Base-by-base conservation (phyloP, 176 grass and related monocot genomes). In the Hyparrhenia diplandra region DNA sequence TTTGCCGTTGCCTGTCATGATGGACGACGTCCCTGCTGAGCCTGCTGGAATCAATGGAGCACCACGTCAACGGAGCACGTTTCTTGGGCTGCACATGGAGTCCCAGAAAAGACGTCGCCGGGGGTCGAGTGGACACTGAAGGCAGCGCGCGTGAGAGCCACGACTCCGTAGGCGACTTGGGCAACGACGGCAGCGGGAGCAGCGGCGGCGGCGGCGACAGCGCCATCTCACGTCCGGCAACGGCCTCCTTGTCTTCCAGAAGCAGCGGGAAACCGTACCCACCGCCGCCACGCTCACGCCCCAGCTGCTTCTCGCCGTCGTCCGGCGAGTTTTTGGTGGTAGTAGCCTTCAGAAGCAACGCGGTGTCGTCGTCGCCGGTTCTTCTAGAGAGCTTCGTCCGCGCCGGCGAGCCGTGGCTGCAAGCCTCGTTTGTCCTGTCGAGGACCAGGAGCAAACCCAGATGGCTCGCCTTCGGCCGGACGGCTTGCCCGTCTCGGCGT, bases 131-230 rank as follows among this genome's bases (percentile, higher is more conserved):
- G 11, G 87, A 79, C 54, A 91, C 82, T 1, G 92, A 87, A 3
- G 96, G 93, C 85, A 99, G 83, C 61, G 96, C 89, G 28, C 90
- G 86, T 82, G 88, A 87, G 9, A 99, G 90, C 92, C 96, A 99
- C 3, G 93, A 99, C 51, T 99, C 92, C 10, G 92, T 83, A 12
- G 96, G 96, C 83, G 89, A 85, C 83, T 85, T 86, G 5, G 90
- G 93, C 82, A 91, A 54, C n/a, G n/a, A n/a, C 69, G 84, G n/a
- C n/a, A n/a, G 64, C 14, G 94, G 76, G 47, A 92, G 81, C 52
- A 76, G 21, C 16, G 88, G 40, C 18, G 61, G n/a, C n/a, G n/a
- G 47, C 47, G 62, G 31, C 39, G 87, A 76, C 17, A 61, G 57
- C 74, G 83, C 49, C 66, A 41, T 23, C 24, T 75, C 80, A 9